Conservation (phyloP, 1,139 yeast species). For the Blastobotrys illinoisensis region DNA sequence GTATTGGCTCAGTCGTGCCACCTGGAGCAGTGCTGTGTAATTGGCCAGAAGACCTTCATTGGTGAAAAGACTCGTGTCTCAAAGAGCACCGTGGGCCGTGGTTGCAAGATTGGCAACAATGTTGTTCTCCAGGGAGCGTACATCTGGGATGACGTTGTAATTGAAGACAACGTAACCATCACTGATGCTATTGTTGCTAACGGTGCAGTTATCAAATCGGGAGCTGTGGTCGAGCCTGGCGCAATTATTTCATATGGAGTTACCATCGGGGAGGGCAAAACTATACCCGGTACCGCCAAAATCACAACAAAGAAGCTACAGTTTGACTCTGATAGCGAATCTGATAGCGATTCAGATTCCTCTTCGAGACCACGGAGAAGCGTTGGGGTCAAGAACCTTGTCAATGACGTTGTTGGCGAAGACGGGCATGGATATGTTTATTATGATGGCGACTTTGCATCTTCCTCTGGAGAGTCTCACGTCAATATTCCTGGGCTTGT, state of each 20-base stretch:
- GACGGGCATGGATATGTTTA: slow-evolving; percentile 58
- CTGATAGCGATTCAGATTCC: slow-evolving; percentile 22
- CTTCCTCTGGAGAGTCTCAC: slow-evolving; percentile 38
- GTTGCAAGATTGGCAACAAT: slow-evolving; percentile 76
- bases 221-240: slow-evolving; percentile 54
- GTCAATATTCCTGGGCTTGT: slow-evolving; percentile 39
- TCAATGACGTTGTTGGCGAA: slow-evolving; percentile 43
- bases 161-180: slow-evolving; percentile 60
- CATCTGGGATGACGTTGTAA: slow-evolving; percentile 75
- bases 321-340: slow-evolving; percentile 22
- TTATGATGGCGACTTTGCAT: slow-evolving; percentile 44
- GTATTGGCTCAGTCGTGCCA: slow-evolving; percentile 89
- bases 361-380: slow-evolving; percentile 8
- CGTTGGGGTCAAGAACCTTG: slow-evolving; percentile 10
- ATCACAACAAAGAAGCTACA: slow-evolving; percentile 20
- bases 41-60: slow-evolving; percentile 68
- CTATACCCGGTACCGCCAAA: slow-evolving; percentile 21
- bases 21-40: slow-evolving; percentile 67
- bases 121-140: slow-evolving; percentile 68
- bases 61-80: slow-evolving; percentile 49
- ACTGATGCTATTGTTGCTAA: slow-evolving; percentile 66
- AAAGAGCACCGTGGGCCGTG: slow-evolving; percentile 76
- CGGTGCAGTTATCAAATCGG: slow-evolving; percentile 48
- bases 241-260: slow-evolving; percentile 79
- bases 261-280: slow-evolving; percentile 44